Evolutionary conservation across 2,329 filamentous ascomycete species (phyloP).

Genomic region (Pestalotiopsis sp.): DNA sequence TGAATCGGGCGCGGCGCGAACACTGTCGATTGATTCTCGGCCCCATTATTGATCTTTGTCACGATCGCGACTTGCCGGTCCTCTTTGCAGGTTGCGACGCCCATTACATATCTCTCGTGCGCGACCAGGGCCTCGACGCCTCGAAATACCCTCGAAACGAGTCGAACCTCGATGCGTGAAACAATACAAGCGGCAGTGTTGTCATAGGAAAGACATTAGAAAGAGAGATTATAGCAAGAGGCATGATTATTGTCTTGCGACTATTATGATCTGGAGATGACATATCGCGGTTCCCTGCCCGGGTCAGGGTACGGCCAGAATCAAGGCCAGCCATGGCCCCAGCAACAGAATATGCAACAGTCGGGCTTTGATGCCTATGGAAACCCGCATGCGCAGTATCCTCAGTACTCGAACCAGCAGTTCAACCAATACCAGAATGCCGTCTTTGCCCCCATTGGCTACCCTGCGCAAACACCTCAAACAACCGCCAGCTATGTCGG

Average conservation of each 20-base stretch:
- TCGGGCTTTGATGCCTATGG: constrained; percentile 28
- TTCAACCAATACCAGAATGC: constrained; percentile 22
- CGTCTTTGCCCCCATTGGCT: constrained; percentile 18
- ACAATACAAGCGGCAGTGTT: not conserved
- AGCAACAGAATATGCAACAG: constrained; percentile 19
- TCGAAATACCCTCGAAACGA: not conserved
- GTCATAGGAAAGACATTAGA: not conserved
- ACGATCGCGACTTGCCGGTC: not conserved
- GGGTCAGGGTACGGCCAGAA: constrained; percentile 28
- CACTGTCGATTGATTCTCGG: not conserved
- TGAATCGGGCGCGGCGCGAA: not conserved
- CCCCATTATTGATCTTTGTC: not conserved
- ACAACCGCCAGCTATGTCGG: constrained; percentile 20
- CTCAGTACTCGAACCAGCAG: constrained; percentile 26
- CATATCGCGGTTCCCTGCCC: constrained; percentile 33
- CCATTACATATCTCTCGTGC: not conserved
- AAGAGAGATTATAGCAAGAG: not conserved
- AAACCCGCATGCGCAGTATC: constrained; percentile 26
- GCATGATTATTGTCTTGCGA: constrained; percentile 14
- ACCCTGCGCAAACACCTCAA: constrained; percentile 24
- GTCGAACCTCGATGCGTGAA: not conserved
- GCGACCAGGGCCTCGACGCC: not conserved
- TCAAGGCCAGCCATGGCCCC: constrained; percentile 25
- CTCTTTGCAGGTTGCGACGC: not conserved
- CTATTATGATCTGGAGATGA: constrained; percentile 35